Evolutionary conservation across 345 rosid genomes (phyloP).

Genomic region (Hirschfeldia incana): DNA sequence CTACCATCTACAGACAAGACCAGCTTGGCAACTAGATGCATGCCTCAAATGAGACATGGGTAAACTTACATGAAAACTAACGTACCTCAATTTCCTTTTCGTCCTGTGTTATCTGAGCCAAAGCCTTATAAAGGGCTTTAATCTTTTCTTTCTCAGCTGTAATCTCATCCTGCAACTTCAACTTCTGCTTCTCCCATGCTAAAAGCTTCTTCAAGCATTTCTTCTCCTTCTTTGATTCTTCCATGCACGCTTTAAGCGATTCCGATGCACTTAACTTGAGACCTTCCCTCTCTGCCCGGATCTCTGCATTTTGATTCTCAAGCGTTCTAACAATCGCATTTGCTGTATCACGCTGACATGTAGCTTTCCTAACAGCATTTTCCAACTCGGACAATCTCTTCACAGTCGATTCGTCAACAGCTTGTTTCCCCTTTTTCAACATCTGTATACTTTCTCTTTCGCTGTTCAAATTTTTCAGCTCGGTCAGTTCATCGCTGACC

Average conservation of each 20-base stretch:
- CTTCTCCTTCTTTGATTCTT: conserved; percentile 80
- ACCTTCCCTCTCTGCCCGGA: conserved; percentile 93
- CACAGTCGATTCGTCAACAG: conserved; percentile 74
- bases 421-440: conserved; percentile 84
- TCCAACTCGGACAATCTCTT: conserved; percentile 79
- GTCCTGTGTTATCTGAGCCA: conserved; percentile 52
- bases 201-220: conserved; percentile 76
- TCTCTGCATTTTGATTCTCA: conserved; percentile 86
- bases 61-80: not conserved
- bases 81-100: conserved; percentile 74
- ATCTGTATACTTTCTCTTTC: conserved; percentile 75
- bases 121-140: conserved; percentile 50
- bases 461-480: conserved; percentile 71
- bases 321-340: conserved; percentile 68
- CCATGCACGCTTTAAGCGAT: conserved; percentile 60
- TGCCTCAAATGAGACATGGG: not conserved
- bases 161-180: conserved; percentile 74
- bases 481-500: conserved; percentile 73
- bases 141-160: conserved; percentile 69
- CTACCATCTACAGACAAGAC: conserved; percentile 11
- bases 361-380: conserved; percentile 68
- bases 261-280: conserved; percentile 85
- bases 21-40: conserved; percentile 24
- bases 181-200: conserved; percentile 82
- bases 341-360: conserved; percentile 70